phyloP scores from a whole-genome alignment of 495 filamentous ascomycete species.

The Podospora pseudopauciseta region DNA sequence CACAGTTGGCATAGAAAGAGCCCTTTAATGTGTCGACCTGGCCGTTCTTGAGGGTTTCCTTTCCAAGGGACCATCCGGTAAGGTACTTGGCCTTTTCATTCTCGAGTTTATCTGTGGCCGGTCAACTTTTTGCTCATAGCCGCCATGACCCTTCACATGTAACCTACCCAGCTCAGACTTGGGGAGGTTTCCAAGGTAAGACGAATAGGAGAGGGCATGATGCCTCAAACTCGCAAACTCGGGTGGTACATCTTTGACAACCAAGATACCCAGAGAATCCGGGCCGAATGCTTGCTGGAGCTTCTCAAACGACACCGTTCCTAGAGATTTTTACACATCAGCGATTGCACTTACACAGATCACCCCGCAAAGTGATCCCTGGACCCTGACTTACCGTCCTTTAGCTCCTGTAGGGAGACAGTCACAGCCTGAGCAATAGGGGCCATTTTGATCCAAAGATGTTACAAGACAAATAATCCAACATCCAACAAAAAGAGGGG shows the following conservation, averaged over 20 bases:
- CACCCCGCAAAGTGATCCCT: neutral
- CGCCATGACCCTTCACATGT: neutral
- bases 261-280: conserved; percentile 83
- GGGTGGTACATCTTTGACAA: conserved; percentile 77
- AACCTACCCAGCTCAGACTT: conserved; percentile 63
- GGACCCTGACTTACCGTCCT: conserved; percentile 39
- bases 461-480: neutral
- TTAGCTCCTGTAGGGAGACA: conserved; percentile 50
- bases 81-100: conserved; percentile 60
- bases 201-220: conserved; percentile 77
- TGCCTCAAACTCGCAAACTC: conserved; percentile 66
- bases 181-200: conserved; percentile 81
- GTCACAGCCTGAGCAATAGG: conserved; percentile 46
- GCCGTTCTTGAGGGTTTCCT: conserved; percentile 88
- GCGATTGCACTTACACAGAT: conserved; percentile 15
- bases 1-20: conserved; percentile 95
- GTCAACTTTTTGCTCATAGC: neutral
- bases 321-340: conserved; percentile 31
- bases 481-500: conserved; percentile 1
- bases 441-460: conserved; percentile 32
- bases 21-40: conserved; percentile 91
- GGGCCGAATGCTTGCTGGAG: conserved; percentile 89
- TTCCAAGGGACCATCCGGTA: conserved; percentile 78
- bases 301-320: conserved; percentile 65
- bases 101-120: conserved; percentile 54